These are phyloP conservation scores for Pseudozyma pruni DNA, from an alignment of 1,284 basidiomycete genomes.

Conservation along the genomic window DNA sequence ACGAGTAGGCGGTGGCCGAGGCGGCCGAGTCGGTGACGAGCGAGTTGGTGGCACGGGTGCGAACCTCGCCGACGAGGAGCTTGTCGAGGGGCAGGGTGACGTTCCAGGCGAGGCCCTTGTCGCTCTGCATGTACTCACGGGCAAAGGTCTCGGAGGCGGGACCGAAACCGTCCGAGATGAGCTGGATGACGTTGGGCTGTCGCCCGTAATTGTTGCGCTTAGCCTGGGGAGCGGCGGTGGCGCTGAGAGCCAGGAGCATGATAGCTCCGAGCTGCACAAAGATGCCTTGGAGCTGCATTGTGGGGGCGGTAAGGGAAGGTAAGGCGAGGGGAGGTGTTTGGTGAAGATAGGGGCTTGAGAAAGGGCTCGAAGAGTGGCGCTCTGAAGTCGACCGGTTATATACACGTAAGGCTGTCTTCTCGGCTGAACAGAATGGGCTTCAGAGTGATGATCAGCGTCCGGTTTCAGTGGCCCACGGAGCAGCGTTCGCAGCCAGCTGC, in stretches of 20 bases:
- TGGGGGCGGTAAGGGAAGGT: background rate
- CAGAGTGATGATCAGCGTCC: background rate
- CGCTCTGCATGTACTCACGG: constrained; percentile 56
- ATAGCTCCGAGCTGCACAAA: constrained; percentile 37
- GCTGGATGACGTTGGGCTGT: constrained; percentile 54
- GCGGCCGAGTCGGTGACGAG: constrained; percentile 68
- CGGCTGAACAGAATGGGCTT: background rate
- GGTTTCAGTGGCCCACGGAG: too few relatives aligned
- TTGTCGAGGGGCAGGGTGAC: constrained; percentile 62
- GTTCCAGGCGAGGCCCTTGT: constrained; percentile 45
- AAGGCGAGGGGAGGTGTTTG: background rate
- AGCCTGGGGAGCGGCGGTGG: constrained; percentile 24
- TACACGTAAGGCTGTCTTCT: too few relatives aligned
- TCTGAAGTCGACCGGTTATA: background rate
- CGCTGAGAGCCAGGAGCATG: constrained; percentile 36
- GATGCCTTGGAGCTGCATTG: constrained; percentile 36
- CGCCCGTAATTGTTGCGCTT: constrained; percentile 17
- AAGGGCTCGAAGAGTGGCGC: background rate
- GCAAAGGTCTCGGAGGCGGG: constrained; percentile 67
- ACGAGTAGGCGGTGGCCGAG: constrained; percentile 66
- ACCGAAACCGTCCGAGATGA: constrained; percentile 66
- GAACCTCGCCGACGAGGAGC: constrained; percentile 61
- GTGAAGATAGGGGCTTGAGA: background rate
- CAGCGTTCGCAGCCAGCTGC: too few relatives aligned
- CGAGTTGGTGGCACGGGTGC: constrained; percentile 63